A percentile compares a stretch with the other conserved stretches of the same genome.
Evolutionary conservation across 192 early-diverging fungal genomes (phyloP).

Genomic region (Geosiphon pyriformis): DNA sequence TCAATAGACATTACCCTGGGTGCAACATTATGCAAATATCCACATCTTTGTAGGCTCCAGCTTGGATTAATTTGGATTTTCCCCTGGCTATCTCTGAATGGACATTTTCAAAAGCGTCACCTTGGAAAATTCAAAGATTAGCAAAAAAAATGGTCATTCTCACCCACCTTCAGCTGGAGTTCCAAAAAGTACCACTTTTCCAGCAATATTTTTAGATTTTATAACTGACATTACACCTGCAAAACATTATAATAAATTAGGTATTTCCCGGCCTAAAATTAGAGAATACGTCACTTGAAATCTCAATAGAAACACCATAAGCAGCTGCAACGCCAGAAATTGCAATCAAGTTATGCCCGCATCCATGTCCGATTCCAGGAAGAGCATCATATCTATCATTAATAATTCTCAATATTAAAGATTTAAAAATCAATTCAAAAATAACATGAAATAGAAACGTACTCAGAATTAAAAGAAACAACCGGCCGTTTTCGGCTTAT

Average conservation of each 20-base stretch:
- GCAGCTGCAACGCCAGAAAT: conserved; percentile 61
- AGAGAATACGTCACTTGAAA: too few relatives aligned
- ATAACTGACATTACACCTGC: conserved; percentile 27
- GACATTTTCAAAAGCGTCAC: conserved; percentile 36
- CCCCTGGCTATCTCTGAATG: too few relatives aligned
- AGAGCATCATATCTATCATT: conserved; percentile 52
- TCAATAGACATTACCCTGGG: conserved; percentile 48
- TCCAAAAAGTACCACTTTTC: conserved; percentile 65
- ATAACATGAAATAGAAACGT: background rate
- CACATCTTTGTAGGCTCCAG: conserved; percentile 63
- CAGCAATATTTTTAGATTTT: conserved; percentile 39
- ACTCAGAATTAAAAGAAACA: conserved; percentile 23
- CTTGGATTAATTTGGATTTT: conserved; percentile 64
- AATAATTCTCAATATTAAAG: too few relatives aligned
- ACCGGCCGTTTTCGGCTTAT: background rate
- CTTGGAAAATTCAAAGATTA: background rate
- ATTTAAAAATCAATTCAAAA: too few relatives aligned
- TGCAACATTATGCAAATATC: conserved; percentile 81
- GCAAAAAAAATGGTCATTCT: background rate
- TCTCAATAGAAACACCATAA: conserved; percentile 32
- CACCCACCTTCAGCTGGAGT: conserved; percentile 66
- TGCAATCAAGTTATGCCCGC: conserved; percentile 69
- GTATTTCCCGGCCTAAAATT: background rate
- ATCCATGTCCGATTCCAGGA: conserved; percentile 61
- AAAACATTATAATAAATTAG: background rate